phyloP scores from a whole-genome alignment of 2,329 filamentous ascomycete genomes.

The Eutypella sp. region DNA sequence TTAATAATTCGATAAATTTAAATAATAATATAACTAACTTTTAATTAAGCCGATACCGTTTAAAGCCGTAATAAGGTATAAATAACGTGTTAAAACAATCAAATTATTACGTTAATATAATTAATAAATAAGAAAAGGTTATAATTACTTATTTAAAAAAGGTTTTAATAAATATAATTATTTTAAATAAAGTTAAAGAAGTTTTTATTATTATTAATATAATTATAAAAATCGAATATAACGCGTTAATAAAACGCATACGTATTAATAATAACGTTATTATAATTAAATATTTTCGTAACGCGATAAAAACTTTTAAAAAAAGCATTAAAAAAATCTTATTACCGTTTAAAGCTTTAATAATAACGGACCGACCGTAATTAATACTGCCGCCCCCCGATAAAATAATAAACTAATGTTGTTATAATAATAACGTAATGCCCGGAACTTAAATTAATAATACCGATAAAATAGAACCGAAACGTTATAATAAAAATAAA shows the following conservation, averaged over 20 bases:
- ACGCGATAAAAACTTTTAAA: neutral
- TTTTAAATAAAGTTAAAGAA: too few relatives aligned
- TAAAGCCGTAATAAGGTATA: neutral
- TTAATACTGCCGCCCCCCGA: too few relatives aligned
- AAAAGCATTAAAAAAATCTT: neutral
- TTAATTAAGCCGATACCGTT: neutral
- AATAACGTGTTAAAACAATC: neutral
- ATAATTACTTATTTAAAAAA: neutral
- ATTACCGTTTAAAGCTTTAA: too few relatives aligned
- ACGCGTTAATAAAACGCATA: neutral
- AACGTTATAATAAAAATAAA: neutral
- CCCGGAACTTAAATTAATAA: neutral
- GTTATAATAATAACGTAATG: neutral
- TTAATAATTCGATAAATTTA: neutral
- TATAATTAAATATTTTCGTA: too few relatives aligned
- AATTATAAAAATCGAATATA: neutral
- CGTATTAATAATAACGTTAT: neutral
- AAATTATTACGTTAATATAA: neutral
- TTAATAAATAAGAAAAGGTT: neutral
- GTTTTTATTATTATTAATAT: neutral
- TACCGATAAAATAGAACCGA: neutral
- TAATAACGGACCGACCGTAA: too few relatives aligned
- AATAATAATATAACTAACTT: neutral
- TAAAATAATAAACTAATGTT: neutral
- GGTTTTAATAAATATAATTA: neutral